phyloP scores from a whole-genome alignment of 2,329 filamentous ascomycete species.

The Fusarium incarnatum region DNA sequence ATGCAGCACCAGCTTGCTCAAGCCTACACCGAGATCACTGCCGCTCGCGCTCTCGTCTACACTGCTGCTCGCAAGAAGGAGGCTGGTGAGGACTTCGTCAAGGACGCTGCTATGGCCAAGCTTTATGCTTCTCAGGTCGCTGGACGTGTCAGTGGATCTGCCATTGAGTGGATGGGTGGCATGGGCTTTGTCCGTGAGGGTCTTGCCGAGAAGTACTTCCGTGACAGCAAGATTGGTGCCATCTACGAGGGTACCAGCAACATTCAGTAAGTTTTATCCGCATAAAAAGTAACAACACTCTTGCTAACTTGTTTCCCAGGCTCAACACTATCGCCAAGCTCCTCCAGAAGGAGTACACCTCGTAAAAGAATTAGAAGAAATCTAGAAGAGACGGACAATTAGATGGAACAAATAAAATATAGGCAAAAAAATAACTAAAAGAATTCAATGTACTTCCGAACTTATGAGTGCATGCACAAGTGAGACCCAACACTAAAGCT shows the following conservation, averaged over 20 bases:
- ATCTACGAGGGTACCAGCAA: conserved; percentile 95
- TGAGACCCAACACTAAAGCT: not conserved
- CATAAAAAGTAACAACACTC: not conserved
- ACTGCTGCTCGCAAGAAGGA: conserved; percentile 99
- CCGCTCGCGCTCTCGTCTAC: conserved; percentile 91
- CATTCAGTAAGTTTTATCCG: conserved; percentile 66
- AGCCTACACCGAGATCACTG: conserved; percentile 91
- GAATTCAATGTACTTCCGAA: not conserved
- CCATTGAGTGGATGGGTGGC: conserved; percentile 99
- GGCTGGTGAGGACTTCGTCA: conserved; percentile 93
- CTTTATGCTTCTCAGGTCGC: conserved; percentile 94
- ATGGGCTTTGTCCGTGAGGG: conserved; percentile 99
- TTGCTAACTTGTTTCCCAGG: conserved; percentile 51
- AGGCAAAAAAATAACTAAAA: conserved; percentile 36
- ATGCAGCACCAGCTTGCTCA: conserved; percentile 99
- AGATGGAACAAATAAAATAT: conserved; percentile 17
- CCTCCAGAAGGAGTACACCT: conserved; percentile 71
- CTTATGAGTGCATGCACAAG: not conserved
- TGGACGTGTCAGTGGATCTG: conserved; percentile 83
- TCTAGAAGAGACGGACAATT: conserved; percentile 17
- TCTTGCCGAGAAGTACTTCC: conserved; percentile 96
- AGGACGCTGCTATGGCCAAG: conserved; percentile 98
- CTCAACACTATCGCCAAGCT: conserved; percentile 73
- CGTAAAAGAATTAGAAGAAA: conserved; percentile 43
- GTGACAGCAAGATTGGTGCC: conserved; percentile 97